Conservation (phyloP, 805 yeast genomes). For the Wickerhamomyces pijperi region DNA sequence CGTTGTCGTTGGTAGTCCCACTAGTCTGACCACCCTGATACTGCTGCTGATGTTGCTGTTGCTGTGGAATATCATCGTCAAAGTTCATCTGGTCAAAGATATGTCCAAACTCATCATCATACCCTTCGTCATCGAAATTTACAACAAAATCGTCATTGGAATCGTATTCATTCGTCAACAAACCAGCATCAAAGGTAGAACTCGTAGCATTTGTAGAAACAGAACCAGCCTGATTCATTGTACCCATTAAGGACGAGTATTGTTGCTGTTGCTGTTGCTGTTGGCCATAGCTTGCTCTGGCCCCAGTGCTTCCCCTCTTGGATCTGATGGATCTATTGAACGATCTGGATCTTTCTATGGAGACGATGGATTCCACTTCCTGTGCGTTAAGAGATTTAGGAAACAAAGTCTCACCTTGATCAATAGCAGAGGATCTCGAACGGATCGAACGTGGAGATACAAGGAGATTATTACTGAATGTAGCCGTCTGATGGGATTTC, state of each 20-base stretch:
- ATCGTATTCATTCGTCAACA: conserved; percentile 1
- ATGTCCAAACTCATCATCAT: conserved; percentile 11
- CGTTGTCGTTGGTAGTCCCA: too few species aligned
- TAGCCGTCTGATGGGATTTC: background rate
- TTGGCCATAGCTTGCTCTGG: too few species aligned
- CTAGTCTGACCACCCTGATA: too few species aligned
- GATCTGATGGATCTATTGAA: conserved; percentile 31
- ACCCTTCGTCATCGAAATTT: conserved; percentile 15
- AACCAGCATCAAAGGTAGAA: too few species aligned
- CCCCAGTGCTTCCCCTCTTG: conserved; percentile 5
- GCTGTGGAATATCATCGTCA: background rate
- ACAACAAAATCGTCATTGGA: conserved; percentile 13
- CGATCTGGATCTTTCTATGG: conserved; percentile 56
- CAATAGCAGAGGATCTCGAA: conserved; percentile 8
- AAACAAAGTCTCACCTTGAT: conserved; percentile 49
- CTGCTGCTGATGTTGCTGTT: too few species aligned
- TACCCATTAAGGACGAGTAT: too few species aligned
- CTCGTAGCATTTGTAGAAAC: too few species aligned
- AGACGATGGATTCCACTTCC: conserved; percentile 66
- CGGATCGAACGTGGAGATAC: conserved; percentile 1
- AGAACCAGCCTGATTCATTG: too few species aligned
- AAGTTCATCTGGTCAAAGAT: conserved; percentile 3
- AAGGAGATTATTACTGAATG: background rate
- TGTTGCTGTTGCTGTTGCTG: too few species aligned
- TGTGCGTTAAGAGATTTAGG: conserved; percentile 57